Evolutionary conservation across 106 monocot species (phyloP).

Genomic region (Allium fistulosum): DNA sequence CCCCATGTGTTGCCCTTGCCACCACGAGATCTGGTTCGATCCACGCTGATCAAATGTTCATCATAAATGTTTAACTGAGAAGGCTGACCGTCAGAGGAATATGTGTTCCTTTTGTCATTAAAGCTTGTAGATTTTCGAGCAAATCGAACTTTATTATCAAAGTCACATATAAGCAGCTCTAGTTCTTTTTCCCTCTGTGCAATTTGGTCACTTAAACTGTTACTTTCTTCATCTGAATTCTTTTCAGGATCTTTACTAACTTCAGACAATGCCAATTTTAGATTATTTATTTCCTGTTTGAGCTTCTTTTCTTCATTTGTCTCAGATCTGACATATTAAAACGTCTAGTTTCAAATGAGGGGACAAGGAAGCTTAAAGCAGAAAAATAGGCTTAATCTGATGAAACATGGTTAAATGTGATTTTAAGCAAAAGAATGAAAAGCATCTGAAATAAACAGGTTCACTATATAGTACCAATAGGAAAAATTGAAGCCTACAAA

Average conservation of each 20-base stretch:
- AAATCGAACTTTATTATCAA: conserved; percentile 83
- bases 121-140: conserved; percentile 48
- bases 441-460: neutral
- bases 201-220: conserved; percentile 26
- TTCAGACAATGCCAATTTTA: conserved; percentile 33
- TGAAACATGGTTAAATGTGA: no score
- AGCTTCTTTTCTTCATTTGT: conserved; percentile 68
- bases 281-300: conserved; percentile 59
- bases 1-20: conserved; percentile 41
- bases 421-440: neutral
- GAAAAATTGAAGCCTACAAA: neutral
- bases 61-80: conserved; percentile 55
- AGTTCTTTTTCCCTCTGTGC: conserved; percentile 51
- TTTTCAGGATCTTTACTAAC: conserved; percentile 18
- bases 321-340: conserved; percentile 50
- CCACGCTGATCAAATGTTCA: conserved; percentile 34
- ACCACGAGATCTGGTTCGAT: conserved; percentile 72
- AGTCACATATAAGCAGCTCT: conserved; percentile 38
- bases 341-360: neutral
- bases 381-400: neutral
- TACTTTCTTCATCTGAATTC: conserved; percentile 31
- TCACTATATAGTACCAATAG: neutral
- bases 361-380: neutral
- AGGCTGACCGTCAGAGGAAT: conserved; percentile 33
- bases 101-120: conserved; percentile 35